Evolutionary conservation across 352 stramenopile genomes (phyloP), one percentile per base, ranked within the genome.

Genomic region (Globisporangium rhizosaccharum): DNA sequence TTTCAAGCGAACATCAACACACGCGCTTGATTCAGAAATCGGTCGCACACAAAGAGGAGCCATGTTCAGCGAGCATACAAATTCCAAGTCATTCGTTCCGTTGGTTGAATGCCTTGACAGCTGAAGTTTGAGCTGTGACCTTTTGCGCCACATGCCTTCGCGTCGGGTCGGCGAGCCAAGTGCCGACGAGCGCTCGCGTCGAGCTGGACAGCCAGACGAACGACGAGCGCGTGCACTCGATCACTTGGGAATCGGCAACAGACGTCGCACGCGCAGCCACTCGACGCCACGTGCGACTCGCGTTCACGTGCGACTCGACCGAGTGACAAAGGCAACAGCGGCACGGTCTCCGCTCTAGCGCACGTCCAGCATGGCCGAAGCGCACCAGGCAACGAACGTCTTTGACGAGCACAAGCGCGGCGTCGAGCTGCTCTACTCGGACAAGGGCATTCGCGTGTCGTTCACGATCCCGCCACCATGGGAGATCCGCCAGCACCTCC

Each of bases 361-460:
- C 18, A 12, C 17, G 52, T 18, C 14, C 47, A 61, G 36, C 61
- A 95, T 95, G 85, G 85, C 85, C 3, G 85, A 95, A 89, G 85
- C 85, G 44, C 82, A 92, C 59, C 82, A 92, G 26, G 85, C 85
- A 62, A 92, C 84, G 57, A 76, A 74, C 61, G 85, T 93, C 53
- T 95, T 93, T 59, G 83, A 87, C 39, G 85, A 91, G 66, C 83
- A 93, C 80, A 91, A 92, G 68, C 83, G 82, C 61, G 82, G 82
- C 66, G 79, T 95, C 26, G 84, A 95, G 76, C 68, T 95, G 55
- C 70, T 94, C 44, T 90, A 92, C 70, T 90, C 79, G 46, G 79
- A 93, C 59, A 68, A 95, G 54, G 85, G 84, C 51, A 85, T 95
- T 52, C 80, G 80, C 65, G 70, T 95, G 52, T 87, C 82, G 41